Conservation (phyloP, 306 rosid species). For the Ormosia semicastrata region DNA sequence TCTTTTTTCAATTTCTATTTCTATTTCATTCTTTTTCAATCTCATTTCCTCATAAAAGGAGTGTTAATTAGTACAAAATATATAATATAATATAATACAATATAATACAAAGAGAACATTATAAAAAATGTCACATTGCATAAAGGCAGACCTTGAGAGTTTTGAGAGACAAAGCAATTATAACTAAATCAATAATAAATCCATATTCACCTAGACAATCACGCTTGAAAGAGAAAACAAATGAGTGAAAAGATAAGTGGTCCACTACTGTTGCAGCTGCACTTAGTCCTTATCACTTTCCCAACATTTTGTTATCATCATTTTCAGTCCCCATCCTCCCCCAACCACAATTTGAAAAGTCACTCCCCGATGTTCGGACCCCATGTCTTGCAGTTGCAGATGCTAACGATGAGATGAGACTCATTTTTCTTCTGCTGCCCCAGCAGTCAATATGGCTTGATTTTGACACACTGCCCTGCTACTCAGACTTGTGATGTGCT, state of each 20-base stretch:
- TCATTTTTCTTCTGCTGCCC: conserved; percentile 8
- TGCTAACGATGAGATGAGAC: background rate
- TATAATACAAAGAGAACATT: background rate
- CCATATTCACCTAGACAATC: background rate
- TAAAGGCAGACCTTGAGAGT: background rate
- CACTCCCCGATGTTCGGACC: conserved; percentile 15
- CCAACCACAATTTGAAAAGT: conserved; percentile 11
- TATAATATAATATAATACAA: too few relatives aligned
- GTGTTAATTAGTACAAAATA: background rate
- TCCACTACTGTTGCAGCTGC: conserved; percentile 21
- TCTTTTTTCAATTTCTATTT: too few relatives aligned
- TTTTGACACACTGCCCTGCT: conserved; percentile 12
- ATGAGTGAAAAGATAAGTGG: conserved; percentile 7
- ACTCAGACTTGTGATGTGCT: conserved; percentile 24
- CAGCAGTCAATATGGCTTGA: conserved; percentile 11
- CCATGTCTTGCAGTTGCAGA: conserved; percentile 24
- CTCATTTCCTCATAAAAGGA: background rate
- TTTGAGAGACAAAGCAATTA: background rate
- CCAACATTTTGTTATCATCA: conserved; percentile 17
- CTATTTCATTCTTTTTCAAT: too few relatives aligned
- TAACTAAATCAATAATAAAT: background rate
- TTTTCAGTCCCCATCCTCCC: background rate
- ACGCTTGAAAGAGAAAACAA: background rate
- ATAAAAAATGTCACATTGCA: background rate
- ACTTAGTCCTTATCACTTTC: conserved; percentile 39